Conservation (phyloP, 441 rosid genomes). For the Kokia cookei region DNA sequence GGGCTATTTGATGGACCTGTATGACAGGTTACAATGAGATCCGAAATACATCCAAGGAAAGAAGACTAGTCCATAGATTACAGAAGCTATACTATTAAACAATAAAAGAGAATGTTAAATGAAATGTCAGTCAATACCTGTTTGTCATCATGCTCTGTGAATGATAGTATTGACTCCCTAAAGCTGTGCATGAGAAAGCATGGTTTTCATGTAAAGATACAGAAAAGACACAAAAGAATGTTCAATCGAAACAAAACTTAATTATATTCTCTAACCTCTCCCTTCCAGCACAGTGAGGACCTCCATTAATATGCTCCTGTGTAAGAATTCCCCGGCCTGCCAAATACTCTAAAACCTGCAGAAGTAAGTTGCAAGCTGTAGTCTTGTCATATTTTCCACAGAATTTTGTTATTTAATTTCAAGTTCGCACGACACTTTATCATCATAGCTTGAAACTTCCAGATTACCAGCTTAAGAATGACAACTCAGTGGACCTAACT, state of each 20-base stretch:
- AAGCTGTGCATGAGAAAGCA: conserved; percentile 70
- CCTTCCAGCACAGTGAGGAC: conserved; percentile 88
- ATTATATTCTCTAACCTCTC: conserved; percentile 52
- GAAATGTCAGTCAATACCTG: conserved; percentile 41
- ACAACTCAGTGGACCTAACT: background rate
- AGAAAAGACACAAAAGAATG: background rate
- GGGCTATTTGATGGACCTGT: conserved; percentile 96
- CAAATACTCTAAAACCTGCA: conserved; percentile 89
- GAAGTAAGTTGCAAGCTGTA: conserved; percentile 14
- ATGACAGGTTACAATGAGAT: conserved; percentile 8
- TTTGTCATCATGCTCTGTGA: conserved; percentile 92
- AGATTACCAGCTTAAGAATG: background rate
- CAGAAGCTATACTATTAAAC: background rate
- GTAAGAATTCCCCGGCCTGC: conserved; percentile 79
- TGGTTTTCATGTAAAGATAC: conserved; percentile 5
- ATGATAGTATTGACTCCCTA: conserved; percentile 72
- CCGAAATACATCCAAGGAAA: background rate
- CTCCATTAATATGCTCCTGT: conserved; percentile 63
- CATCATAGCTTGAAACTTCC: conserved; percentile 1
- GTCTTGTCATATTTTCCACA: conserved; percentile 1
- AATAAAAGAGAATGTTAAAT: background rate
- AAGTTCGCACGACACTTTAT: background rate
- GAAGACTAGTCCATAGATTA: background rate
- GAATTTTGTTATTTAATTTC: background rate
- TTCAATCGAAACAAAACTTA: conserved; percentile 7